phyloP scores from a whole-genome alignment of 2,329 filamentous ascomycete genomes.

The Dactylellina parvicollis region DNA sequence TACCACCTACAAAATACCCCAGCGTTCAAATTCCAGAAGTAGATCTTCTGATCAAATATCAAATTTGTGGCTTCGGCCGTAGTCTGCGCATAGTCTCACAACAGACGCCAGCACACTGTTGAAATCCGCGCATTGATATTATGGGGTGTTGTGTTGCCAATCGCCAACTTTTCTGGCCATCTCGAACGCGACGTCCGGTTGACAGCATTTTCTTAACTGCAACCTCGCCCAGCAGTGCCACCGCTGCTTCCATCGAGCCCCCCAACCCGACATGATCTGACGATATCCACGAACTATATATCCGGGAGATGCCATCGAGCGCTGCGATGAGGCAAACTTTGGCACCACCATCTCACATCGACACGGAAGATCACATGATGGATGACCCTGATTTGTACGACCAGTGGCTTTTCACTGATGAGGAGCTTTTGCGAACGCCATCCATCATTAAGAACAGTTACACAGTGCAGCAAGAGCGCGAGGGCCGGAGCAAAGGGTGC shows the following conservation, averaged over 20 bases:
- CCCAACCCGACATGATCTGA: conserved; percentile 39
- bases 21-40: no score
- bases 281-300: conserved; percentile 21
- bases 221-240: conserved; percentile 55
- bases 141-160: conserved; percentile 50
- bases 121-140: no score
- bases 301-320: conserved; percentile 49
- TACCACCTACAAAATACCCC: no score
- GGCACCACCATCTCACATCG: conserved; percentile 36
- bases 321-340: conserved; percentile 48
- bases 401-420: conserved; percentile 90
- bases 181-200: conserved; percentile 15
- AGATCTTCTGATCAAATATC: no score
- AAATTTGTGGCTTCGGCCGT: no score
- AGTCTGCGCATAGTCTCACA: no score
- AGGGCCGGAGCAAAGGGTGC: conserved; percentile 86
- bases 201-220: conserved; percentile 24
- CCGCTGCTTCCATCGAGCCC: conserved; percentile 44
- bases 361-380: conserved; percentile 46
- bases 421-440: conserved; percentile 83
- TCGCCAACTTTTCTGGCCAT: conserved; percentile 15
- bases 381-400: conserved; percentile 56
- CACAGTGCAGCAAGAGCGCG: conserved; percentile 77
- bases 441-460: conserved; percentile 87
- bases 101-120: no score